A percentile compares a stretch with the other conserved stretches of the same genome.
These are phyloP conservation scores for Ehretia macrophylla DNA, from an alignment of 257 asterid species.

Conservation along the genomic window DNA sequence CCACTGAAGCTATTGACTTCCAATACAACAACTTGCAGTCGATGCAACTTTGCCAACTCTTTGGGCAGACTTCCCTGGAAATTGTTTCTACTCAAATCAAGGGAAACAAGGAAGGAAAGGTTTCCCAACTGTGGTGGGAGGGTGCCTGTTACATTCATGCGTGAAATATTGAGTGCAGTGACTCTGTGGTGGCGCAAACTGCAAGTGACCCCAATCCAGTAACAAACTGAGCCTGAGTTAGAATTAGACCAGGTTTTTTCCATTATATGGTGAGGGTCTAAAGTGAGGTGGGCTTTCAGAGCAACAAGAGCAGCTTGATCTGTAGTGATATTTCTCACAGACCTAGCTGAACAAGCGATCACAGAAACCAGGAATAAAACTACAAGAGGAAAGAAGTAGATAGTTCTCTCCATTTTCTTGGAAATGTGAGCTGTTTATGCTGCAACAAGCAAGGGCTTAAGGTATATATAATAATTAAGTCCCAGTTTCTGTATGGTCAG, in stretches of 20 bases:
- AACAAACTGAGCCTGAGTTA: constrained; percentile 3
- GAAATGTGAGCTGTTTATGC: too few relatives aligned
- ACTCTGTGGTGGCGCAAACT: constrained; percentile 4
- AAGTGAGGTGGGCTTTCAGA: too few relatives aligned
- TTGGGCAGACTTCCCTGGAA: constrained; percentile 23
- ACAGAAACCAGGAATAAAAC: too few relatives aligned
- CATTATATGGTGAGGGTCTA: not conserved
- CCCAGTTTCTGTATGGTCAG: too few relatives aligned
- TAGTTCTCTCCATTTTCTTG: too few relatives aligned
- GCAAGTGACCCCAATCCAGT: too few relatives aligned
- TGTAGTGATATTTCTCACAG: too few relatives aligned
- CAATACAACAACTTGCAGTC: constrained; percentile 11
- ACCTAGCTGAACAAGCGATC: too few relatives aligned
- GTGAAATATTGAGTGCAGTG: not conserved
- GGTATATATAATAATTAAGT: too few relatives aligned
- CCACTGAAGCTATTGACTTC: constrained; percentile 18
- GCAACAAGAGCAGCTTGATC: too few relatives aligned
- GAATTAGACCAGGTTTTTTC: constrained; percentile 5
- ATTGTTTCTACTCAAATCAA: constrained; percentile 18
- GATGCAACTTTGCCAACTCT: not conserved
- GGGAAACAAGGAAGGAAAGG: constrained; percentile 22
- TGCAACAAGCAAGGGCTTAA: too few relatives aligned
- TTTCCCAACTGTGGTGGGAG: constrained; percentile 6
- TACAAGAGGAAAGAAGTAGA: too few relatives aligned
- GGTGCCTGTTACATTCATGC: constrained; percentile 3